phyloP scores from a whole-genome alignment of 2,329 filamentous ascomycete species.

The Talaromyces sp. region DNA sequence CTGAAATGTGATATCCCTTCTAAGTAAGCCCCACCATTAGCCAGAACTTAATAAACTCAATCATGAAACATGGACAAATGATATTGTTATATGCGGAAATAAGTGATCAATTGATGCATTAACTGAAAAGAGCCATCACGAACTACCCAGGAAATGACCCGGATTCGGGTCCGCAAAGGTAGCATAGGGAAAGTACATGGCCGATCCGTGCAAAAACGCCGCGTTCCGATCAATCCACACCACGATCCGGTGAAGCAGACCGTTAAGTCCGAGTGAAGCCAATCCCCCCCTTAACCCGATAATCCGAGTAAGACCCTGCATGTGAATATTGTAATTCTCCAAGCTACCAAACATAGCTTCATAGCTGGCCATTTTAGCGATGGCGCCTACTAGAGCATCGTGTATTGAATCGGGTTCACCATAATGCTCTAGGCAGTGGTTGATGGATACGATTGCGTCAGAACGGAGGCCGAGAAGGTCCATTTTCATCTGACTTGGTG shows the following conservation, averaged over 20 bases:
- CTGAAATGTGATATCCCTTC: too few species aligned
- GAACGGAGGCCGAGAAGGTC: conserved; percentile 48
- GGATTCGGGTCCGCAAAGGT: conserved; percentile 37
- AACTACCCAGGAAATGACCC: conserved; percentile 36
- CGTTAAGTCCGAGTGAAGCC: conserved; percentile 46
- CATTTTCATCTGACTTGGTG: conserved; percentile 19
- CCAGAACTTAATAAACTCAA: too few species aligned
- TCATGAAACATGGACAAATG: too few species aligned
- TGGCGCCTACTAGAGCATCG: conserved; percentile 52
- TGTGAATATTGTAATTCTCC: conserved; percentile 50
- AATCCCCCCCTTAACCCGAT: conserved; percentile 52
- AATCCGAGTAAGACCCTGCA: conserved; percentile 50
- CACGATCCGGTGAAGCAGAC: conserved; percentile 51
- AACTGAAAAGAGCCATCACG: conserved; percentile 11
- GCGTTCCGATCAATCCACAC: conserved; percentile 54
- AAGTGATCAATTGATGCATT: too few species aligned
- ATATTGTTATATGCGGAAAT: too few species aligned
- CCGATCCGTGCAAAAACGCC: conserved; percentile 38
- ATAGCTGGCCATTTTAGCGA: conserved; percentile 57
- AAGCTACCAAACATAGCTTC: conserved; percentile 55
- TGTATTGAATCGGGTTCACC: conserved; percentile 28
- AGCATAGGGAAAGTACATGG: conserved; percentile 36
- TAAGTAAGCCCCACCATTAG: too few species aligned
- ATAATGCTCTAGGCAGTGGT: conserved; percentile 39
- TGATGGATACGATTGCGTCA: conserved; percentile 50